phyloP scores from a whole-genome alignment of 352 stramenopile genomes.

The Globisporangium viniferum region DNA sequence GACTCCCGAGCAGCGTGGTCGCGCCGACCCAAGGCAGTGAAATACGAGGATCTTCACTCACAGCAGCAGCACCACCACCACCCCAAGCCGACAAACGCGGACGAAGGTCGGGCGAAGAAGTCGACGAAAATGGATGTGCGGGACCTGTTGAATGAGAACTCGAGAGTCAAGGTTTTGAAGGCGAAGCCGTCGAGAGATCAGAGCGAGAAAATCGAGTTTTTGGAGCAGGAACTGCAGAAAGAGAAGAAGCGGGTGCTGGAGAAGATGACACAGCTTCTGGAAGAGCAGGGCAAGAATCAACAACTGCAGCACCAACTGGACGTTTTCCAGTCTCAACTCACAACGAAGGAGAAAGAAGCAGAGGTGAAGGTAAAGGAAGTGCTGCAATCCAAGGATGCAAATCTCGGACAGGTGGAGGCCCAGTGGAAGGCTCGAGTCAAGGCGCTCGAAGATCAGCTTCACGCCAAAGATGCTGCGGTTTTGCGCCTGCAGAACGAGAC shows the following conservation, averaged over 20 bases:
- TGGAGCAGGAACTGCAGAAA: slow-evolving; percentile 54
- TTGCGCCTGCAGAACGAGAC: slow-evolving; percentile 36
- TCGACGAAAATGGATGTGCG: slow-evolving; percentile 17
- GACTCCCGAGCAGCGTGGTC: slow-evolving; percentile 4
- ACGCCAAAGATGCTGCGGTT: slow-evolving; percentile 30
- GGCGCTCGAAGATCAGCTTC: slow-evolving; percentile 30
- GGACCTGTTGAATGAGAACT: slow-evolving; percentile 15
- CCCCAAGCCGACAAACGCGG: background rate
- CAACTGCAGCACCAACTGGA: slow-evolving; percentile 45
- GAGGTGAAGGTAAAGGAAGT: slow-evolving; percentile 17
- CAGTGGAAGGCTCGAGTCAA: slow-evolving; percentile 24
- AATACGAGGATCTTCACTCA: slow-evolving; percentile 3
- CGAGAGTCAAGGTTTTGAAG: background rate
- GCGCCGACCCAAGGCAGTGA: slow-evolving; percentile 10
- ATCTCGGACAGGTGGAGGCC: slow-evolving; percentile 19
- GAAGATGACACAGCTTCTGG: slow-evolving; percentile 64
- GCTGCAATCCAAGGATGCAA: slow-evolving; percentile 22
- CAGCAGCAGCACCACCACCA: background rate
- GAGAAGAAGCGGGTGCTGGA: slow-evolving; percentile 70
- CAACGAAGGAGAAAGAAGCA: slow-evolving; percentile 24
- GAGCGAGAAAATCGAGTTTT: slow-evolving; percentile 6
- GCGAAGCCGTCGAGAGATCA: background rate
- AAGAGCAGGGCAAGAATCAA: slow-evolving; percentile 66
- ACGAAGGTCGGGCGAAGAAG: background rate
- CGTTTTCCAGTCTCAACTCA: slow-evolving; percentile 32